Evolutionary conservation across 1,284 basidiomycete genomes (phyloP), one percentile per base, ranked within the genome.

Genomic region (Cutaneotrichosporon cyanovorans): DNA sequence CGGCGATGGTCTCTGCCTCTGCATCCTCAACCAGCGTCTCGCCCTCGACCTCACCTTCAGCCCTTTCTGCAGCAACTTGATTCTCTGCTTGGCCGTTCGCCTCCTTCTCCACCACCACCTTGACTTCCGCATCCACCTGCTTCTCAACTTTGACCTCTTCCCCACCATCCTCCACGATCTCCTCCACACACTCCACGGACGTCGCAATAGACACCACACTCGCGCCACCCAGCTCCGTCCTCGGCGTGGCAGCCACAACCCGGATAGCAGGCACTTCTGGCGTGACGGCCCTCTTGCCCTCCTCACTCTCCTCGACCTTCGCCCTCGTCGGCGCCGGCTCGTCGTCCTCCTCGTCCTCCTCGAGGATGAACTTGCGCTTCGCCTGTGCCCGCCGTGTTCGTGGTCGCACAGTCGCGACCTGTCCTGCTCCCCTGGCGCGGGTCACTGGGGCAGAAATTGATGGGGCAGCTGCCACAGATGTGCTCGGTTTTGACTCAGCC

Each of bases 311-410:
- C 18, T 38, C 30, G 21, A 22, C 43, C 23, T 50, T 34, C 21
- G 7, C 22, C 32, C 37, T 7, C 28, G 6, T 18, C 15, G 6
- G 33, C 30, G 3, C 39, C 19, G 3, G 43, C 33, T 14, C 48
- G n/a, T 56, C 56, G 14, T 57, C 60, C 8, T 64, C 61, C 6
- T 66, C 65, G 5, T 53, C 53, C 23, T 64, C 61, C 41, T 66
- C 65, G 2, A 66, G 43, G 19, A 50, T 38, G 42, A 58, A 58
- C 37, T 59, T 59, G 35, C 45, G 53, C 14, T 15, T 25, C 18
- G 10, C 37, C 4, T 38, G 9, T 7, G 41, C 30, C 7, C 37
- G 35, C 21, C 53, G 42, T 6, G 47, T 53, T 11, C 57, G 56
- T 2, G 67, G 63, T 25, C 51, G 57, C 0, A 59, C 30, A 0